Conservation (phyloP, 2,329 filamentous ascomycete species). For the Aureobasidium leucospermi region DNA sequence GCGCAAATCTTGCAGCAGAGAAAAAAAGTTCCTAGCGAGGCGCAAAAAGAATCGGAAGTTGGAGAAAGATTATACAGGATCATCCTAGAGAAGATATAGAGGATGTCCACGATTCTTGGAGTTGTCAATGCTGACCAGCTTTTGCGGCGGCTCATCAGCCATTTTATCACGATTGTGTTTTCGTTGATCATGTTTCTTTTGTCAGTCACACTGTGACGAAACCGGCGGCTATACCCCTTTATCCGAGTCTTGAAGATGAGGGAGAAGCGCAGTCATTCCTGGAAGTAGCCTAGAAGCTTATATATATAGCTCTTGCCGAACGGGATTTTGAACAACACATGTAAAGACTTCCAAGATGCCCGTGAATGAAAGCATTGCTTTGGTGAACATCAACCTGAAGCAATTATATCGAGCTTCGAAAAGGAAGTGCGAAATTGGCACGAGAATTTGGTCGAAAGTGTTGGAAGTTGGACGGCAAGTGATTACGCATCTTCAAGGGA, state of each 20-base stretch:
- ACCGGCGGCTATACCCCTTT: conserved; percentile 9
- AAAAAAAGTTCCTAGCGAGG: neutral
- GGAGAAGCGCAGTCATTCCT: conserved; percentile 15
- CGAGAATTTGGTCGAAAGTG: neutral
- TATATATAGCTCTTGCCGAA: neutral
- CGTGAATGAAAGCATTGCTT: too few relatives aligned
- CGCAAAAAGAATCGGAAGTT: neutral
- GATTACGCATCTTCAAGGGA: neutral
- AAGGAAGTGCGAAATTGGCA: conserved; percentile 1
- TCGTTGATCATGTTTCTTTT: neutral
- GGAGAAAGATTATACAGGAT: neutral
- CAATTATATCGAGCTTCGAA: neutral
- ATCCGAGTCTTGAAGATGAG: neutral
- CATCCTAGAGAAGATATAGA: neutral
- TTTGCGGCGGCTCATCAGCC: conserved; percentile 2
- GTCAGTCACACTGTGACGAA: neutral
- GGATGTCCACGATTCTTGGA: neutral
- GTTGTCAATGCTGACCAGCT: neutral
- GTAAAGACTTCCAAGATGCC: neutral
- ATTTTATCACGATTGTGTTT: neutral
- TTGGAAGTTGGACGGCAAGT: neutral
- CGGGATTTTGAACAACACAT: neutral
- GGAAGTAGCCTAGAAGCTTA: neutral
- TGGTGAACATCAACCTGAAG: too few relatives aligned
- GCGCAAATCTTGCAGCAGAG: neutral